Evolutionary conservation across 352 stramenopile genomes (phyloP), one percentile per base, ranked within the genome.

Genomic region (Pythium sukuiense): DNA sequence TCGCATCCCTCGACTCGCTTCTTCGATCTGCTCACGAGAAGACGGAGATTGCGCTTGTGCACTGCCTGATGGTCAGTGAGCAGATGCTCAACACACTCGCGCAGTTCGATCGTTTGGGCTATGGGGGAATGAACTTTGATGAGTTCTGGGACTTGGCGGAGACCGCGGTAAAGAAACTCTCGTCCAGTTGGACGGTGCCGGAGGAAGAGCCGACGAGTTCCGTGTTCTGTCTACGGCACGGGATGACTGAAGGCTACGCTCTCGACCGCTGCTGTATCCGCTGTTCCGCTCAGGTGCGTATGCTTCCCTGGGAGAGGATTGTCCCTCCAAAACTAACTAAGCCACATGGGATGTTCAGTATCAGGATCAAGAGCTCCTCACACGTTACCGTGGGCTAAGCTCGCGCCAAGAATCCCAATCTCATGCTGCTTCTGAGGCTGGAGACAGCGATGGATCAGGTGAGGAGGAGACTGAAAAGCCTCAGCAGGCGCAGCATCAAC

Each of bases 171-270:
- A 30, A 77, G 14, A 67, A 77, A 1, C 69, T 71, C 7, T 62
- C 60, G 1, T 33, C 49, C 1, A 37, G 8, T 7, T 63, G 76
- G 2, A 76, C 73, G 26, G 62, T 49, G 27, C 52, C 67, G 2
- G 63, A 71, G 6, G 73, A 84, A 8, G 81, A 92, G 54, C 79
- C 81, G 4, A 79, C 62, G 35, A 62, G 63, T 20, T 45, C 41
- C 1, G 73, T 65, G 0, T 90, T 90, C 70, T 92, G 84, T 52
- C 32, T 92, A 2, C 80, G 84, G 0, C 84, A 92, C 43, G 80
- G 80, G 0, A 68, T 67, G 9, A 61, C 68, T 0, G 72, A 80
- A 18, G 29, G 76, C 3, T 89, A 76, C 50, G 67, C 64, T 5
- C 65, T 79, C 4, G 83, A 92, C 52, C 67, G 65, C 7, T 69